Evolutionary conservation across 352 stramenopile species (phyloP), one percentile per base, ranked within the genome.

Genomic region (Pythium oligandrum): DNA sequence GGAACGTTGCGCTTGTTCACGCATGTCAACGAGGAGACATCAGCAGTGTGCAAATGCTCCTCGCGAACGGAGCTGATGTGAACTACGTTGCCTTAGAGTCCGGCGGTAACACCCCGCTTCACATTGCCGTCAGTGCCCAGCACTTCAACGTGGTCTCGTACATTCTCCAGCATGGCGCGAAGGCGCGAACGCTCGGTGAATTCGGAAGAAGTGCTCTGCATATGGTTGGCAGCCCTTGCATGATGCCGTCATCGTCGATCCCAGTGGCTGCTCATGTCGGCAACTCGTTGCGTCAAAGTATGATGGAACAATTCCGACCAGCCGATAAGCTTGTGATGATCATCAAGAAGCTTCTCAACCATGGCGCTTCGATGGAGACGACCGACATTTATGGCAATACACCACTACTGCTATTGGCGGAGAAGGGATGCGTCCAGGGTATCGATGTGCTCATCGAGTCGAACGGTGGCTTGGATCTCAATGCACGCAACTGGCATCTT

Each of bases 141-240:
- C 85, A 95, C 43, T 91, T 92, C 35, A 91, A 90, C 45, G 75
- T 95, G 8, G 85, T 91, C 40, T 95, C 85, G 51, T 95, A 93
- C 48, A 66, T 95, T 45, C 68, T 95, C 32, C 85, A 95, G 56
- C 82, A 93, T 45, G 85, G 85, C 32, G 82, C 85, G 6, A 95
- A 92, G 61, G 76, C 87, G 8, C 86, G 81, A 35, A 73, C 71
- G 9, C 65, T 90, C 4, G 84, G 80, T 26, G 78, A 92, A 45
- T 78, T 61, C 61, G 80, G 83, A 7, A 73, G 83, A 31, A 90
- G 63, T 17, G 80, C 79, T 6, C 53, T 95, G 50, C 85, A 95
- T 51, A 88, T 95, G 75, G 68, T 92, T 36, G 85, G 85, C 2
- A 60, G 61, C 36, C 85, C 82, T 4, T 90, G 81, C 51, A 76